These are phyloP conservation scores for Rhazya stricta DNA, from an alignment of 257 asterid genomes.

Conservation along the genomic window DNA sequence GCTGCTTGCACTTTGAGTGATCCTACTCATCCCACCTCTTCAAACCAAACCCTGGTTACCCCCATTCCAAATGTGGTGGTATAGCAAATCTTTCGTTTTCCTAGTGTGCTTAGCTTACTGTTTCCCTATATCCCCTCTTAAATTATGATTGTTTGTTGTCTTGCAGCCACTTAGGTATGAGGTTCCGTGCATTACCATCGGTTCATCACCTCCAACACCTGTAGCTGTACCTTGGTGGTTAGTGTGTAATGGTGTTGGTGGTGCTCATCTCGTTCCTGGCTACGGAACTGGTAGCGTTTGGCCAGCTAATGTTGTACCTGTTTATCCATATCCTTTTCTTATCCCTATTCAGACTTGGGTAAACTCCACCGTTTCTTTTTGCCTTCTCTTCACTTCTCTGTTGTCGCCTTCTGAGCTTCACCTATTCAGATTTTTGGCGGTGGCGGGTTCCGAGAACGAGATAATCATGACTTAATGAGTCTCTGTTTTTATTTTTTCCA, in stretches of 20 bases:
- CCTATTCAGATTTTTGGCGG: neutral
- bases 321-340: neutral
- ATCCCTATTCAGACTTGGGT: neutral
- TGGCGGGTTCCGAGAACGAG: neutral
- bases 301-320: neutral
- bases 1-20: neutral
- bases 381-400: neutral
- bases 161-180: slow-evolving; percentile 8
- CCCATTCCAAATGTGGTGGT: slow-evolving; percentile 1
- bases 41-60: neutral
- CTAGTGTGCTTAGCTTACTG: neutral
- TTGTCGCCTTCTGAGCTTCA: neutral
- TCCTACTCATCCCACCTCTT: neutral
- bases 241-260: neutral
- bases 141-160: neutral
- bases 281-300: neutral
- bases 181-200: neutral
- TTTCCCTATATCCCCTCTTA: too few species aligned
- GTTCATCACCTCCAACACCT: neutral
- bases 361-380: neutral
- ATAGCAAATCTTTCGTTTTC: neutral
- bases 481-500: neutral
- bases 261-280: neutral
- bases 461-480: too few species aligned
- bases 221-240: neutral